These are phyloP conservation scores for thale cress (Arabidopsis thaliana) DNA, from an alignment of 345 rosid species.

Conservation along the genomic window DNA sequence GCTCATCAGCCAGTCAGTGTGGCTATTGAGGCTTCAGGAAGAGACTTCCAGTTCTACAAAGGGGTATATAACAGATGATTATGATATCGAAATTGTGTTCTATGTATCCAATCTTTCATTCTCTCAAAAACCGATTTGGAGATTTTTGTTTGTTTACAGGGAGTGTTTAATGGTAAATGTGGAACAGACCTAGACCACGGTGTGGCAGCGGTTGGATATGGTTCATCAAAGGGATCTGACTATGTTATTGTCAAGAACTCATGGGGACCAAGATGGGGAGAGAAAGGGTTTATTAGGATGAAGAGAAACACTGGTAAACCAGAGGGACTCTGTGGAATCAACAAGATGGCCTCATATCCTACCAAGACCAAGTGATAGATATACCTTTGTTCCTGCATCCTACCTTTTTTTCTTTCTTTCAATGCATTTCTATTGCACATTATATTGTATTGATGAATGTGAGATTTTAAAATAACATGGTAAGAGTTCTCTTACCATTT, in stretches of 20 bases:
- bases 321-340: conserved; percentile 80
- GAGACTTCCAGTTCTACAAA: conserved; percentile 74
- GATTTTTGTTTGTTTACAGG: conserved; percentile 49
- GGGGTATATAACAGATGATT: conserved; percentile 51
- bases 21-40: conserved; percentile 82
- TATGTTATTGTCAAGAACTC: conserved; percentile 85
- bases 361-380: conserved; percentile 51
- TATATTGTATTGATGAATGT: conserved; percentile 37
- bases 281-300: conserved; percentile 77
- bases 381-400: conserved; percentile 11
- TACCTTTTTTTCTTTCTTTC: background rate
- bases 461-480: conserved; percentile 38
- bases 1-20: conserved; percentile 82
- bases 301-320: conserved; percentile 79
- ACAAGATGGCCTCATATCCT: conserved; percentile 89
- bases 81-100: conserved; percentile 3
- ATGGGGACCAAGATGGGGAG: conserved; percentile 91
- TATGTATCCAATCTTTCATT: conserved; percentile 15
- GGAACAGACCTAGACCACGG: conserved; percentile 76
- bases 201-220: conserved; percentile 85
- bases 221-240: conserved; percentile 65
- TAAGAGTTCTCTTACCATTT: conserved; percentile 17
- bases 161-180: conserved; percentile 73
- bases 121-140: background rate
- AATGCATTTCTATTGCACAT: conserved; percentile 24